phyloP scores from a whole-genome alignment of 1,284 basidiomycete genomes.

The Irpex sp. region DNA sequence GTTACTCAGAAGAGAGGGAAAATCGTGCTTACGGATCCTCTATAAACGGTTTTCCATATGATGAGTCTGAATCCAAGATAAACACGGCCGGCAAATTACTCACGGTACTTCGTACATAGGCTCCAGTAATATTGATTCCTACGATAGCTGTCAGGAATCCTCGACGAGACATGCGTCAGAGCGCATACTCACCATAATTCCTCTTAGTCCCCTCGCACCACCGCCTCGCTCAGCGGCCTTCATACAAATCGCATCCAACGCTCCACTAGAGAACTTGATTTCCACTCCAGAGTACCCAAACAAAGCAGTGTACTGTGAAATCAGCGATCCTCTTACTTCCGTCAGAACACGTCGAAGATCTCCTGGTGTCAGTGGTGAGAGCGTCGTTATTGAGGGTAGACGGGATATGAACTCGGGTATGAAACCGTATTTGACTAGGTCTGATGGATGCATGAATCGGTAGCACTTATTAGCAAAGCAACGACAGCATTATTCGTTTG shows the following conservation, averaged over 20 bases:
- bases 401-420: slow-evolving; percentile 96
- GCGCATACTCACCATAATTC: slow-evolving; percentile 69
- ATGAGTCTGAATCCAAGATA: background rate
- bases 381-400: slow-evolving; percentile 82
- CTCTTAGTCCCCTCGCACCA: slow-evolving; percentile 85
- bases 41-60: slow-evolving; percentile 14
- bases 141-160: background rate
- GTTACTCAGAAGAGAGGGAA: background rate
- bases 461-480: background rate
- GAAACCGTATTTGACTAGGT: slow-evolving; percentile 44
- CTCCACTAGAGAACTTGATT: slow-evolving; percentile 75
- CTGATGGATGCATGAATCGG: background rate
- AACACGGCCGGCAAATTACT: slow-evolving; percentile 35
- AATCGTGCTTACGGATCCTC: slow-evolving; percentile 38
- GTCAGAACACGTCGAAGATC: slow-evolving; percentile 90
- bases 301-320: slow-evolving; percentile 85
- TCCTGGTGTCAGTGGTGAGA: slow-evolving; percentile 65
- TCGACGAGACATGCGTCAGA: background rate
- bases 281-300: slow-evolving; percentile 82
- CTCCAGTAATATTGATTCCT: slow-evolving; percentile 79
- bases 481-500: background rate
- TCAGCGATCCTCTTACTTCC: slow-evolving; percentile 86
- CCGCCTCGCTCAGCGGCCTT: slow-evolving; percentile 80
- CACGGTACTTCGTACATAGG: slow-evolving; percentile 91
- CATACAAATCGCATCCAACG: slow-evolving; percentile 73